Percentiles rank a stretch among this genome's conserved stretches.
Conservation (phyloP, 2,329 filamentous ascomycete species). For the Pseudogymnoascus sp. region DNA sequence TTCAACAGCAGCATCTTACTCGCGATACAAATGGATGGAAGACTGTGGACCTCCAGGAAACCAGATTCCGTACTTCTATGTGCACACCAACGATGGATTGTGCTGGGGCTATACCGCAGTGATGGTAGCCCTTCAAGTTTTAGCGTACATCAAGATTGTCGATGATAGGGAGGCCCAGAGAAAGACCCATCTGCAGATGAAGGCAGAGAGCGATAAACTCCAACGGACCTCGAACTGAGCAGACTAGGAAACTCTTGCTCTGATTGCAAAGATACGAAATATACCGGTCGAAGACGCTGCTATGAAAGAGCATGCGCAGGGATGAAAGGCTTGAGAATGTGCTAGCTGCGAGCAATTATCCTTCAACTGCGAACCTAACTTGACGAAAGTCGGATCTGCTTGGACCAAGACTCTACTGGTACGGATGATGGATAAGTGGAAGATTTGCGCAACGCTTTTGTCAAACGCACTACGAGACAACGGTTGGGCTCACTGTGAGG, state of each 20-base stretch:
- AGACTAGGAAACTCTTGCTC: neutral
- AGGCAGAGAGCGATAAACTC: constrained; percentile 14
- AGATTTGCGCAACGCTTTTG: neutral
- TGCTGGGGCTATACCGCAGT: constrained; percentile 32
- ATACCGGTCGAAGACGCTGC: neutral
- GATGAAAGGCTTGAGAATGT: neutral
- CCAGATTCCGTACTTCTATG: constrained; percentile 27
- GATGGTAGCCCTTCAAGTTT: constrained; percentile 31
- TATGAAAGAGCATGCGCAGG: neutral
- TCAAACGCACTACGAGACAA: neutral
- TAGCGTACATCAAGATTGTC: constrained; percentile 27
- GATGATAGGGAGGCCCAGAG: constrained; percentile 21
- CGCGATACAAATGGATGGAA: constrained; percentile 24
- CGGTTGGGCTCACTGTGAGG: neutral
- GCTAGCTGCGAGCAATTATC: neutral
- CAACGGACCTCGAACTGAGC: neutral
- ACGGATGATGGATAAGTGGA: neutral
- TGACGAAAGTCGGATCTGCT: neutral
- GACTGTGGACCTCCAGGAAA: constrained; percentile 24
- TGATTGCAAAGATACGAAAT: neutral
- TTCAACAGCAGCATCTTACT: constrained; percentile 19
- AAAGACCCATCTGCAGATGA: constrained; percentile 17
- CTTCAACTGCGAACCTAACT: neutral
- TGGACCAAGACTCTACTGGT: neutral
- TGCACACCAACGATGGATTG: constrained; percentile 30